These are phyloP conservation scores for Trypanosoma cruzi DNA, from an alignment of 208 protist species.

Conservation along the genomic window DNA sequence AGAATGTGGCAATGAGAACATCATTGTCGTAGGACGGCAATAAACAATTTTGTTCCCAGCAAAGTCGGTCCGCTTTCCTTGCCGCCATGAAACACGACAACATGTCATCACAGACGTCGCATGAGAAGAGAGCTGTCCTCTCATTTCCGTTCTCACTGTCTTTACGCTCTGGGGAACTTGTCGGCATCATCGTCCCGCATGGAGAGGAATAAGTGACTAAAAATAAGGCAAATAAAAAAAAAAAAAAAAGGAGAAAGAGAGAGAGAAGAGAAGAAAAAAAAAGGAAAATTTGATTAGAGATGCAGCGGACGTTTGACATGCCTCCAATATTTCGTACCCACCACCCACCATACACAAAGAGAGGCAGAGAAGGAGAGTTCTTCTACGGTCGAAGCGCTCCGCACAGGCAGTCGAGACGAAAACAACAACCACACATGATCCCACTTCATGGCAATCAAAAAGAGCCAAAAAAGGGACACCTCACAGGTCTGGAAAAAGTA, in stretches of 20 bases:
- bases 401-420: too few relatives aligned
- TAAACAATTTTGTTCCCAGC: conserved; percentile 10
- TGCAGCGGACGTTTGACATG: too few relatives aligned
- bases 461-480: too few relatives aligned
- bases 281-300: too few relatives aligned
- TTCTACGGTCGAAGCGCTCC: too few relatives aligned
- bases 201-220: not conserved
- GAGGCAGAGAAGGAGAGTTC: too few relatives aligned
- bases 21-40: conserved; percentile 6
- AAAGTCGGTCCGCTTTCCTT: not conserved
- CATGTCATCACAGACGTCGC: not conserved
- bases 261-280: not conserved
- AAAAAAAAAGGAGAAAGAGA: conserved; percentile 2
- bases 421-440: too few relatives aligned
- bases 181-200: not conserved
- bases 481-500: not conserved
- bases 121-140: not conserved
- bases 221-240: conserved; percentile 17
- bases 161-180: not conserved
- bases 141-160: not conserved
- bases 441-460: too few relatives aligned
- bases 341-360: too few relatives aligned
- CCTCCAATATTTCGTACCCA: too few relatives aligned
- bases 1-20: conserved; percentile 1
- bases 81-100: conserved; percentile 2